Conservation (phyloP, 345 rosid species). For the Physaria fendleri region DNA sequence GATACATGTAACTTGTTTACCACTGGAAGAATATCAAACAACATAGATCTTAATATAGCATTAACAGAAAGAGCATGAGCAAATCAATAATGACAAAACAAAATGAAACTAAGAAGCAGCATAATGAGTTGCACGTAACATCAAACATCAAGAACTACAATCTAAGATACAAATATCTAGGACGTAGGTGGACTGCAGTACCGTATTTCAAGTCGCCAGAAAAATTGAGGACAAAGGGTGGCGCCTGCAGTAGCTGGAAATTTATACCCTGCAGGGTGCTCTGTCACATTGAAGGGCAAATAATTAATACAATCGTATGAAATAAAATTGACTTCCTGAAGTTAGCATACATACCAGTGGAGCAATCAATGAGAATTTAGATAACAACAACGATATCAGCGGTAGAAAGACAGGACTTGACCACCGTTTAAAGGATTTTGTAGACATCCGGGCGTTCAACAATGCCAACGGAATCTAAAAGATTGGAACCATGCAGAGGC, state of each 20-base stretch:
- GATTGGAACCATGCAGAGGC: not conserved
- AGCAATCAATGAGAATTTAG: slow-evolving; percentile 69
- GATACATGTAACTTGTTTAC: slow-evolving; percentile 41
- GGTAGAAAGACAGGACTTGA: slow-evolving; percentile 54
- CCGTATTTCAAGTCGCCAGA: slow-evolving; percentile 92
- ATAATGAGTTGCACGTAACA: not conserved
- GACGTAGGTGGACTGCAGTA: slow-evolving; percentile 17
- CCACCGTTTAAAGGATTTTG: slow-evolving; percentile 63
- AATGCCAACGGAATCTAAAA: slow-evolving; percentile 63
- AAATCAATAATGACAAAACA: not conserved
- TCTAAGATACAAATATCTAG: not conserved
- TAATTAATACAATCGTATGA: not conserved
- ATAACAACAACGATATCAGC: slow-evolving; percentile 59
- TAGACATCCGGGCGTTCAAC: slow-evolving; percentile 75
- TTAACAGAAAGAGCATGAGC: not conserved
- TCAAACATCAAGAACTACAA: too few relatives aligned
- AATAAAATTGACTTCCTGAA: not conserved
- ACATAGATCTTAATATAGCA: not conserved
- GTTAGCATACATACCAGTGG: slow-evolving; percentile 59
- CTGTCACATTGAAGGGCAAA: slow-evolving; percentile 38
- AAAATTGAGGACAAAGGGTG: slow-evolving; percentile 58
- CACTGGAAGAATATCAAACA: slow-evolving; percentile 28
- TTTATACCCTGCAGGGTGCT: slow-evolving; percentile 68
- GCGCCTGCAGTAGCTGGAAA: slow-evolving; percentile 76
- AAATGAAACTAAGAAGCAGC: slow-evolving; percentile 1